phyloP scores from a whole-genome alignment of 495 filamentous ascomycete genomes.

The Entonaema liquescens region DNA sequence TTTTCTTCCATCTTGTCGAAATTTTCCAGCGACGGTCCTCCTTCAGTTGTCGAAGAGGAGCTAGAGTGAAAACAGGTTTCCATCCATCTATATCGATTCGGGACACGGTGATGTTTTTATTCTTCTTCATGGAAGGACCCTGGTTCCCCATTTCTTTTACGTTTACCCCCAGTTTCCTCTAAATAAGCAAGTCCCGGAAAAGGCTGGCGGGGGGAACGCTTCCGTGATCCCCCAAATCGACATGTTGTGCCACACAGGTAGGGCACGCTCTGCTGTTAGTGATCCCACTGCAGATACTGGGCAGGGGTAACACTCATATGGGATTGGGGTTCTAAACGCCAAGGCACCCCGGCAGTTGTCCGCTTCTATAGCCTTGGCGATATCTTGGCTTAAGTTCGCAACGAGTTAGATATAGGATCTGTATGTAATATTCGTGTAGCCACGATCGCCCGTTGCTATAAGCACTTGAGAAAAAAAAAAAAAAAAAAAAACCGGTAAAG shows the following conservation, averaged over 20 bases:
- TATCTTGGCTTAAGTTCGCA: conserved; percentile 5
- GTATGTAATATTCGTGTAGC: conserved; percentile 17
- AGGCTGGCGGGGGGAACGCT: conserved; percentile 19
- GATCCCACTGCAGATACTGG: conserved; percentile 8
- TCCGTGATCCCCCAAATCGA: conserved; percentile 20
- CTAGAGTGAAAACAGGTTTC: not conserved
- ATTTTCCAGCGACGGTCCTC: not conserved
- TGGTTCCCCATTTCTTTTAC: conserved; percentile 7
- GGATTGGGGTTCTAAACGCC: conserved; percentile 27
- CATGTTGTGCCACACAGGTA: conserved; percentile 17
- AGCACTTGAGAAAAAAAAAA: conserved; percentile 27
- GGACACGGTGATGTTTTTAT: conserved; percentile 29
- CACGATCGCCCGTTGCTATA: conserved; percentile 9
- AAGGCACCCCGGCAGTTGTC: conserved; percentile 19
- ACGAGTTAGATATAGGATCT: conserved; percentile 10
- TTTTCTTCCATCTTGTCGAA: conserved; percentile 35
- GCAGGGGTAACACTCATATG: conserved; percentile 25
- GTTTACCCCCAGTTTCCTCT: conserved; percentile 31
- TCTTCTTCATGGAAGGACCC: conserved; percentile 15
- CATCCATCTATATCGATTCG: not conserved
- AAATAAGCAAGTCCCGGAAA: conserved; percentile 29
- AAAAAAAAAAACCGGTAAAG: conserved; percentile 14
- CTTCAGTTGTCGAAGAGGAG: conserved; percentile 3
- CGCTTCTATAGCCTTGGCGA: conserved; percentile 30
- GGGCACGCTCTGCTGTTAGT: conserved; percentile 11